Base-by-base conservation (phyloP, 1,139 yeast genomes). In the Scheffersomyces lignicola region DNA sequence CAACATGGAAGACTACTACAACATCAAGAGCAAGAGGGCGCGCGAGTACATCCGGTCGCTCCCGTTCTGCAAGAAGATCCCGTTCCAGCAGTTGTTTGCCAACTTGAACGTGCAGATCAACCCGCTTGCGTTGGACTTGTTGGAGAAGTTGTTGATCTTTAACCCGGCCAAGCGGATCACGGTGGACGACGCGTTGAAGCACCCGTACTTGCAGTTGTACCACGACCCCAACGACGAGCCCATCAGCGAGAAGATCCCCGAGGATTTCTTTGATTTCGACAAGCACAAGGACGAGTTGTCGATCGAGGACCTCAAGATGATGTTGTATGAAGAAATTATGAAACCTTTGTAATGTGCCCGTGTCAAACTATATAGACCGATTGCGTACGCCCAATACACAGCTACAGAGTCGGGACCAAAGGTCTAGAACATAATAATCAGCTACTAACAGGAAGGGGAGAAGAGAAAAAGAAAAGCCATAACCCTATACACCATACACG, bases 191-290 rank as follows among this genome's bases (percentile, higher is more conserved):
- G 90, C 90, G 0, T 60, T 83, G 40, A 56, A 65, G 32, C 90
- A 83, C 54, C 86, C 87, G 7, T 83, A 83, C 52, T 59, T 83
- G 26, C 58, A 71, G 26, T 67, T 74, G 21, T 83, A 83, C 52
- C 89, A 83, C 50, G 89, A 83, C 52, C 83, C 85, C 15, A 69
- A 69, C 25, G 89, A 83, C 53, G 90, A 83, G 51, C 90, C 90
- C 0, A 73, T 64, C 18, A 80, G 84, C 12, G 75, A 69, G 31
- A 66, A 73, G 43, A 60, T 76, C 22, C 79, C 80, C 1, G 73
- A 69, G 31, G 80, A 76, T 46, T 79, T 79, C 49, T 81, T 83
- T 59, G 80, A 76, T 46, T 74, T 80, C 43, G 87, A 81, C 50
- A 72, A 71, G 42, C 69, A 61, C 31, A 76, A 76, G 52, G 77